Conservation (phyloP, 345 rosid species). For the Excoecaria cochinchinensis region DNA sequence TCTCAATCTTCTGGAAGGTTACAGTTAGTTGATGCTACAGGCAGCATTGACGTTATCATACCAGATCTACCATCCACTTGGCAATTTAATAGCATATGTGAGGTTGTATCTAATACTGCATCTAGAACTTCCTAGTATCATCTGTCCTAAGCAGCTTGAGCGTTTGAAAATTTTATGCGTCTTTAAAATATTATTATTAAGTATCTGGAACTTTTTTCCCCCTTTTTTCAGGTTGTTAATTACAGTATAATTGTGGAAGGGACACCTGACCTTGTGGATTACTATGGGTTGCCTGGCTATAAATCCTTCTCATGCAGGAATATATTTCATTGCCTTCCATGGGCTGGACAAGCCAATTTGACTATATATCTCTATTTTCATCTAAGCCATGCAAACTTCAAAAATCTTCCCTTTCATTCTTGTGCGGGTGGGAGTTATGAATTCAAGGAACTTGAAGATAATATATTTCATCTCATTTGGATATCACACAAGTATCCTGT, state of each 20-base stretch:
- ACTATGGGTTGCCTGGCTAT: conserved; percentile 23
- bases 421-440: conserved; percentile 34
- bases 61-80: conserved; percentile 66
- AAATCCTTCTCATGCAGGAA: conserved; percentile 48
- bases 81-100: conserved; percentile 44
- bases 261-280: conserved; percentile 38
- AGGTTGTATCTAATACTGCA: conserved; percentile 45
- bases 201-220: conserved; percentile 13
- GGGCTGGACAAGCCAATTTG: conserved; percentile 34
- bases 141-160: conserved; percentile 22
- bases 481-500: conserved; percentile 66
- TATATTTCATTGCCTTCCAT: conserved; percentile 40
- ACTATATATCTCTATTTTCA: conserved; percentile 42
- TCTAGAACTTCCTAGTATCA: conserved; percentile 16
- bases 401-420: conserved; percentile 39
- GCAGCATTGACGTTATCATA: conserved; percentile 62
- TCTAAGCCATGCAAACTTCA: conserved; percentile 35
- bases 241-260: conserved; percentile 59
- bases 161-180: background rate
- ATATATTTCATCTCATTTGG: conserved; percentile 55
- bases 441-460: conserved; percentile 41
- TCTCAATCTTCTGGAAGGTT: conserved; percentile 67
- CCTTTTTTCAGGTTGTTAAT: conserved; percentile 54
- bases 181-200: background rate
- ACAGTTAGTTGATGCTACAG: conserved; percentile 70